These are phyloP conservation scores for Trichoderma koningiopsis DNA, from an alignment of 2,329 filamentous ascomycete species.

Conservation along the genomic window DNA sequence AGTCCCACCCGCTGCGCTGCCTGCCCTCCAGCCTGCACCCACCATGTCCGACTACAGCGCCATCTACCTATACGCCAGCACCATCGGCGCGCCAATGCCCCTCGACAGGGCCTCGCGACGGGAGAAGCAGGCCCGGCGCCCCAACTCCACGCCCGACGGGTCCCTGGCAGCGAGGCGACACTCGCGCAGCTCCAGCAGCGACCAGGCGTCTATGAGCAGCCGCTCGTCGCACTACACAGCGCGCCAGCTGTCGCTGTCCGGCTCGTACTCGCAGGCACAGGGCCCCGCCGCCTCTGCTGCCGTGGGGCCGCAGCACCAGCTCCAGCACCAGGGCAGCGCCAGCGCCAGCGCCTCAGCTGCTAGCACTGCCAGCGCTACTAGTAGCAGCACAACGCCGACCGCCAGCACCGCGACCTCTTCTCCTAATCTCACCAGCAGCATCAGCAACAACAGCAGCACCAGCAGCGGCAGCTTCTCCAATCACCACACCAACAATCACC, in stretches of 20 bases:
- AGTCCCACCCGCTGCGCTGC: not conserved
- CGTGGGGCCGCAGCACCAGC: constrained; percentile 9
- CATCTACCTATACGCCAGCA: constrained; percentile 23
- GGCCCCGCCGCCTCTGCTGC: constrained; percentile 24
- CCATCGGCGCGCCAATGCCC: constrained; percentile 19
- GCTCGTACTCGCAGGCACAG: constrained; percentile 6
- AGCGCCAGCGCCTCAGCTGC: not conserved
- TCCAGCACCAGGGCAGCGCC: not conserved
- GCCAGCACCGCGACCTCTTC: not conserved
- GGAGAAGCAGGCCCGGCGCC: constrained; percentile 23
- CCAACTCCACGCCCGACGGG: constrained; percentile 19
- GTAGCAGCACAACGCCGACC: not conserved
- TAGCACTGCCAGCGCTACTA: not conserved
- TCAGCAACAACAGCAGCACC: not conserved
- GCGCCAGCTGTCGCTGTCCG: constrained; percentile 6
- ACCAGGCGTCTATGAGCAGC: constrained; percentile 26
- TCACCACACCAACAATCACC: not conserved
- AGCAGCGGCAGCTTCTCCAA: not conserved
- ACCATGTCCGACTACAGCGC: constrained; percentile 25
- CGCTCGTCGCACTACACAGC: constrained; percentile 31
- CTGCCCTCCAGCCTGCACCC: not conserved
- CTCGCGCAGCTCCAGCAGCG: constrained; percentile 24
- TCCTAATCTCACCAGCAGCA: not conserved
- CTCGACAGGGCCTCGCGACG: constrained; percentile 22
- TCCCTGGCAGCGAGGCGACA: not conserved